Conservation (phyloP, 164 flowering plant species). For the Vitis vinifera region DNA sequence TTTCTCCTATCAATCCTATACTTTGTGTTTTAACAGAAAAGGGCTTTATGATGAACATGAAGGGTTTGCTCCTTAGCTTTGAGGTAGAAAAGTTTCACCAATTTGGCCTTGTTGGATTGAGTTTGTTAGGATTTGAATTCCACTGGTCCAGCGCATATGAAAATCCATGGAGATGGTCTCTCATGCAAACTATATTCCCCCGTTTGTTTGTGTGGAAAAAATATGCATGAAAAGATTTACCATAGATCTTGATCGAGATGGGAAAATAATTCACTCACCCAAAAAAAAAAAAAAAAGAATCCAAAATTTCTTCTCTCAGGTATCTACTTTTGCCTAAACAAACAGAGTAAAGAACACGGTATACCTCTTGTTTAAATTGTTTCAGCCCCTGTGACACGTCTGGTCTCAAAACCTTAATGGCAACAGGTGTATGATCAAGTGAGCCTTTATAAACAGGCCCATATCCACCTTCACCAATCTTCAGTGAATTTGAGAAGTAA, state of each 20-base stretch:
- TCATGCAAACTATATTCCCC: too few relatives aligned
- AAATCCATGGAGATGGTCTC: too few relatives aligned
- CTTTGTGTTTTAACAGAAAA: background rate
- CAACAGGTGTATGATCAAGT: slow-evolving; percentile 65
- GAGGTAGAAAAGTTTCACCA: background rate
- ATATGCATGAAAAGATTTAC: too few relatives aligned
- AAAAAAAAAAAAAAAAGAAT: background rate
- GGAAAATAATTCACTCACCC: too few relatives aligned
- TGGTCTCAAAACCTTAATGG: slow-evolving; percentile 65
- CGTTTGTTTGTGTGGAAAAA: too few relatives aligned
- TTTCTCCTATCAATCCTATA: background rate
- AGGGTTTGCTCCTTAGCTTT: background rate
- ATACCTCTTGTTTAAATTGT: slow-evolving; percentile 83
- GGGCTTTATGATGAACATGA: background rate
- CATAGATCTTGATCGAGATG: too few relatives aligned
- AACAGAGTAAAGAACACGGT: background rate
- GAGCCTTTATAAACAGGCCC: slow-evolving; percentile 69
- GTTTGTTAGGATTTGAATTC: too few relatives aligned
- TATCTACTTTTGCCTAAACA: background rate
- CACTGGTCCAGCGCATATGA: too few relatives aligned
- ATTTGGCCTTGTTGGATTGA: background rate
- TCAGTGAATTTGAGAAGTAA: slow-evolving; percentile 39
- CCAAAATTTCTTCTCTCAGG: background rate
- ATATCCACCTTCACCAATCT: slow-evolving; percentile 92
- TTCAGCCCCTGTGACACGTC: slow-evolving; percentile 60